Evolutionary conservation across 257 asterid genomes (phyloP), one percentile per base, ranked within the genome.

Genomic region (Solanum pimpinellifolium): DNA sequence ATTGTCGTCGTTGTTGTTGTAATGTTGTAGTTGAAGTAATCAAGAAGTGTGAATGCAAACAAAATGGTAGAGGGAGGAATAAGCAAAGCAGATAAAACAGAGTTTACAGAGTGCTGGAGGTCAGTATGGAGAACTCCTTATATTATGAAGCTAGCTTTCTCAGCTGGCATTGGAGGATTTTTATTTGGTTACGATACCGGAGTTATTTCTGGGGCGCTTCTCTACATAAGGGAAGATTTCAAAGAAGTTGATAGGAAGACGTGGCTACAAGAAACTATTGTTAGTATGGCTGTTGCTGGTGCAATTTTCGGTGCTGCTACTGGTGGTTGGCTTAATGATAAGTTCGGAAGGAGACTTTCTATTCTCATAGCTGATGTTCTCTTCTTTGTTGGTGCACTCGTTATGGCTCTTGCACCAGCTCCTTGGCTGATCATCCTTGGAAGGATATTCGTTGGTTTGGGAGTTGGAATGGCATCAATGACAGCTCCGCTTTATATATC

Each of bases 141-240:
- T 74, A 89, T 91, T 31, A 89, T 91, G 92, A 86, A 81, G 77
- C 88, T 91, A 20, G 92, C 92, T 18, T 83, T 91, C 21, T 91
- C 91, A 4, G 92, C 92, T 27, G 92, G 91, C 29, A 89, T 91
- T 72, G 91, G 91, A 9, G 92, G 92, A 18, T 90, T 91, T 35
- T 86, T 91, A 42, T 91, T 91, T 27, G 92, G 92, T 66, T 89
- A 87, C 68, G 91, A 90, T 52, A 90, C 91, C 3, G 91, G 91
- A 70, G 92, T 91, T 52, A 91, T 91, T 81, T 91, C 93, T 27
- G 93, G 93, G 70, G 93, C 93, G 62, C 88, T 91, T 62, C 92
- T 91, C 41, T 91, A 89, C 62, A 91, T 91, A 73, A 88, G 89
- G 46, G 90, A 91, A 56, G 92, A 91, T 88, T 91, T 89, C 46